Evolutionary conservation across 164 flowering plant genomes (phyloP), one percentile per base, ranked within the genome.

Genomic region (Sedum album): DNA sequence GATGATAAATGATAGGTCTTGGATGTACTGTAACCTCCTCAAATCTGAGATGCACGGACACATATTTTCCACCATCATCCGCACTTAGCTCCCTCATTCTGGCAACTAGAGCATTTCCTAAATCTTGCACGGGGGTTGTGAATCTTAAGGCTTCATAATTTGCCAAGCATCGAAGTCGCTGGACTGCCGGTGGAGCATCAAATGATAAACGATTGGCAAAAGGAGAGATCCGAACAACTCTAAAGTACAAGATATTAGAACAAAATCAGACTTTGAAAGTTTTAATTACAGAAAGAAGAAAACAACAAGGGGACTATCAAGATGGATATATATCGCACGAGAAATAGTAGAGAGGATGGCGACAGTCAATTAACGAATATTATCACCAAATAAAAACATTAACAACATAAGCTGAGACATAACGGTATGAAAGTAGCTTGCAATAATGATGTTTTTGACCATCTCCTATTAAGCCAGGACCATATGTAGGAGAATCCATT

Each of bases 1-100:
- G 17, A 28, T 21, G 18, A 14, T 25, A 35, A 66, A 35, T 10
- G 57, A 26, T 60, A 11, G 28, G 48, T 18, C 9, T 20, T 8
- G 30, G 61, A 61, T 31, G 26, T 49, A 60, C 62, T 42, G 71
- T 64, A 70, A 94, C 99, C 96, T 92, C 96, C 76, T 95, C 99
- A 77, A 85, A 95, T 51, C 99, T 93, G 62, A 95, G 96, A 83
- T 95, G 99, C 55, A 95, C 97, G 23, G 99, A 88, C 64, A 95
- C 67, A 76, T 92, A 90, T 73, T 85, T 89, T 23, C 97, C 94
- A 73, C 86, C 81, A 78, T 80, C 74, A 65, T 79, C 79, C 68
- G 82, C 79, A 78, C 97, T 90, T 38, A 63, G 85, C 67, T 82
- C 85, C 79, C 78, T 90, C 99, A 95, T 95, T 71, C 94, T 82